These are phyloP conservation scores for Epicoccum nigrum DNA, from an alignment of 2,329 filamentous ascomycete genomes.

Conservation along the genomic window DNA sequence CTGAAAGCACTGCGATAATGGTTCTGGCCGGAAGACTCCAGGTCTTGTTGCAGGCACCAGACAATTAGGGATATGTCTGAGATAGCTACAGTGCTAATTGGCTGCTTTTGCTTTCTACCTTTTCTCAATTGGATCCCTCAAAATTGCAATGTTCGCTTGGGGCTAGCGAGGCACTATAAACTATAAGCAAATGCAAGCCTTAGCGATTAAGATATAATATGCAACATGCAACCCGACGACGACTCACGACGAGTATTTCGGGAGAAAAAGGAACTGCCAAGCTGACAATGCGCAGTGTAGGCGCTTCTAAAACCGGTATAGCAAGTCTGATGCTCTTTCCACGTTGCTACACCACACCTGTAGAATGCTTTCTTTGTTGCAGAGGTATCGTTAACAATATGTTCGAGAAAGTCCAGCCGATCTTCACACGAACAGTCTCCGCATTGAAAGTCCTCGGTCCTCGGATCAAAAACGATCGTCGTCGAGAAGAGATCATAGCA, in stretches of 20 bases:
- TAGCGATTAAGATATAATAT: no score
- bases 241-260: background rate
- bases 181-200: no score
- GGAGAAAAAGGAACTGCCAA: background rate
- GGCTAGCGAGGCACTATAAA: no score
- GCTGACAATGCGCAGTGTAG: conserved; percentile 12
- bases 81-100: no score
- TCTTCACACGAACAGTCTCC: conserved; percentile 9
- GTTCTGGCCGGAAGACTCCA: no score
- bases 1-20: no score
- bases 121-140: no score
- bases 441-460: background rate
- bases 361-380: background rate
- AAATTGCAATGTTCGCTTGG: no score
- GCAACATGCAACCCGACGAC: conserved; percentile 2
- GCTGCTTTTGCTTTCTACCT: no score
- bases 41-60: no score
- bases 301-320: conserved; percentile 9
- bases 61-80: no score
- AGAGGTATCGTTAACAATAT: background rate
- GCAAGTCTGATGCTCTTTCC: conserved; percentile 8
- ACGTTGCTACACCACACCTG: conserved; percentile 6
- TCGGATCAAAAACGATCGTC: background rate
- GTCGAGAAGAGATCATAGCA: background rate
- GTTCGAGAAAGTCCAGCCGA: background rate